Evolutionary conservation across 73 alveolate species (phyloP).

Genomic region (Uronychia binucleata): DNA sequence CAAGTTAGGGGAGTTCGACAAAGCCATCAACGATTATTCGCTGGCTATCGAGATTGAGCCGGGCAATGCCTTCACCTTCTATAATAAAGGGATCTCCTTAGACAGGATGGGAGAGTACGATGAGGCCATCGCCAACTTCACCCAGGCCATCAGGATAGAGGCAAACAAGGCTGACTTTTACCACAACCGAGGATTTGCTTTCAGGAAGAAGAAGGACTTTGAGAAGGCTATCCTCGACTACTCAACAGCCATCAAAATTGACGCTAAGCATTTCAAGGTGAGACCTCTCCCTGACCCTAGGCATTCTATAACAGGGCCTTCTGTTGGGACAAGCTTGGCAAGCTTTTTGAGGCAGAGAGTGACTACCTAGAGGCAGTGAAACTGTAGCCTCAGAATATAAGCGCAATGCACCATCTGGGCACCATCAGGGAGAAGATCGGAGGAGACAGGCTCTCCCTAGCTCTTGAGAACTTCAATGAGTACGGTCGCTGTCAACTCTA

Average conservation of each 20-base stretch:
- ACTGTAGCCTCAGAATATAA: slow-evolving; percentile 84
- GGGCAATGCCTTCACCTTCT: slow-evolving; percentile 92
- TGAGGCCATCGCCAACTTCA: slow-evolving; percentile 91
- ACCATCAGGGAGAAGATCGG: slow-evolving; percentile 92
- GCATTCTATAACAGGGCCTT: slow-evolving; percentile 97
- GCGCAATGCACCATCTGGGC: slow-evolving; percentile 94
- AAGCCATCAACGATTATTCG: slow-evolving; percentile 95
- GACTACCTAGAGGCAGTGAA: slow-evolving; percentile 86
- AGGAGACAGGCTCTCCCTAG: slow-evolving; percentile 80
- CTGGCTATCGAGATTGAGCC: slow-evolving; percentile 95
- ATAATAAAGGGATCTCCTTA: slow-evolving; percentile 95
- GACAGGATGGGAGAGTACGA: slow-evolving; percentile 95
- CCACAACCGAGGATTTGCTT: slow-evolving; percentile 97
- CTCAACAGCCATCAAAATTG: slow-evolving; percentile 85
- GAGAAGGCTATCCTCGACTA: slow-evolving; percentile 92
- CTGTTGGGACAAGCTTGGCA: slow-evolving; percentile 96
- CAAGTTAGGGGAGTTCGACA: slow-evolving; percentile 91
- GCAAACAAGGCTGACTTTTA: slow-evolving; percentile 97
- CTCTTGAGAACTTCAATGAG: slow-evolving; percentile 86
- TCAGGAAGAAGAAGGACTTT: slow-evolving; percentile 88
- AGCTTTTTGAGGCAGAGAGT: slow-evolving; percentile 92
- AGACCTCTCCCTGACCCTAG: not conserved
- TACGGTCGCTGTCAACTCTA: not conserved
- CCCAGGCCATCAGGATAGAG: slow-evolving; percentile 91
- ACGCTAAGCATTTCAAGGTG: slow-evolving; percentile 84